A percentile compares a stretch with the other conserved stretches of the same genome.
Conservation (phyloP, 345 rosid genomes). For the Lepidium sativum region DNA sequence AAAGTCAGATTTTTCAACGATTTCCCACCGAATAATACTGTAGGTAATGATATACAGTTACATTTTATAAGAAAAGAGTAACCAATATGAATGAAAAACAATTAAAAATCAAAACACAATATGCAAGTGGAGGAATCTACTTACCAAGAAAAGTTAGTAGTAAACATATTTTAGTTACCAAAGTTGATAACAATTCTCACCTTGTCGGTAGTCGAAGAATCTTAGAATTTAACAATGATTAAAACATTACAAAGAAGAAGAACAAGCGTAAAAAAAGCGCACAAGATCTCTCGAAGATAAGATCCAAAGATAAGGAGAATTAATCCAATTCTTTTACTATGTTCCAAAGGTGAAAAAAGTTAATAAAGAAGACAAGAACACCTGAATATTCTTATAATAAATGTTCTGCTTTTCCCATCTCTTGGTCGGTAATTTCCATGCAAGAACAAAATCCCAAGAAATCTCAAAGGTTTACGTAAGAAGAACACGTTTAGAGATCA, state of each 20-base stretch:
- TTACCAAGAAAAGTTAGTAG: background rate
- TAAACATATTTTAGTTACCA: background rate
- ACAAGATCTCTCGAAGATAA: conserved; percentile 20
- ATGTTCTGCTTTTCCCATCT: background rate
- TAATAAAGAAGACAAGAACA: conserved; percentile 23
- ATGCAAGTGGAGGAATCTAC: background rate
- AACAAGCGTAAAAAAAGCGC: conserved; percentile 26
- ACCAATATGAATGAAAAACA: background rate
- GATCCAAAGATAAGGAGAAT: conserved; percentile 15
- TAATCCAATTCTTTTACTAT: conserved; percentile 20
- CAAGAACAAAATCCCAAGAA: conserved; percentile 8
- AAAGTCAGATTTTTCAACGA: no score
- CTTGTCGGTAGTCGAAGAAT: conserved; percentile 10
- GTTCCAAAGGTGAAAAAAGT: conserved; percentile 10
- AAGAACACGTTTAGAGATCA: conserved; percentile 1
- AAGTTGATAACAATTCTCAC: background rate
- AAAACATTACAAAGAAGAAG: background rate
- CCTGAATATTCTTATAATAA: conserved; percentile 22
- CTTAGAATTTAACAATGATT: background rate
- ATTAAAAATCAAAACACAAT: background rate
- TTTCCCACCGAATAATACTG: no score
- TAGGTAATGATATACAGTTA: background rate
- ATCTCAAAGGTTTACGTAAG: background rate
- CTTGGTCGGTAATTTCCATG: background rate
- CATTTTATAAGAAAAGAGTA: background rate